Conservation (phyloP, 2,329 filamentous ascomycete species). For the Decorospora gaudefroyi region DNA sequence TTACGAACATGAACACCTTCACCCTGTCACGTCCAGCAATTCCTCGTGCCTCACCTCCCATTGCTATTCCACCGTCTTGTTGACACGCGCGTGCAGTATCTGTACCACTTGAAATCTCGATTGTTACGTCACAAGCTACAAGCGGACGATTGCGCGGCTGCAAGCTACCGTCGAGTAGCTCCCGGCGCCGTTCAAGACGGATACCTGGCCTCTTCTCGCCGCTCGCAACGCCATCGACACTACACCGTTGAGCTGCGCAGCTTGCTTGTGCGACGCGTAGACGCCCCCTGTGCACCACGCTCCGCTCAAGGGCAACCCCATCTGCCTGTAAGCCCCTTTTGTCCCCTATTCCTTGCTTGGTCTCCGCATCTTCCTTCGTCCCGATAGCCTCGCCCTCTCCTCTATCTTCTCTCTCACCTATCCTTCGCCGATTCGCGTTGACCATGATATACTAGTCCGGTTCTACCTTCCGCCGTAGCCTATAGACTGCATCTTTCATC, state of each 20-base stretch:
- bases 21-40: conserved; percentile 25
- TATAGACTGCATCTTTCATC: conserved; percentile 4
- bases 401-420: neutral
- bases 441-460: conserved; percentile 1
- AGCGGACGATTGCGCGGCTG: conserved; percentile 12
- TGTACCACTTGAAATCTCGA: neutral
- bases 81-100: conserved; percentile 3
- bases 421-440: neutral
- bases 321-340: conserved; percentile 16
- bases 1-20: conserved; percentile 30
- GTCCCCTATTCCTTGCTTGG: conserved; percentile 20
- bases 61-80: conserved; percentile 10
- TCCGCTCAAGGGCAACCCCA: conserved; percentile 12
- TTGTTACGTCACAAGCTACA: conserved; percentile 1
- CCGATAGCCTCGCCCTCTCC: neutral
- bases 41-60: conserved; percentile 12
- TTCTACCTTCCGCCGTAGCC: neutral
- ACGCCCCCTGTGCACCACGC: conserved; percentile 6
- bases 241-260: conserved; percentile 9
- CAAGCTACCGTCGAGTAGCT: conserved; percentile 23
- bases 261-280: conserved; percentile 18
- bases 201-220: conserved; percentile 33
- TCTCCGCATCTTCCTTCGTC: conserved; percentile 12
- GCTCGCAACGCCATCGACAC: conserved; percentile 14
- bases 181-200: conserved; percentile 25